Evolutionary conservation across 257 asterid genomes (phyloP).

Genomic region (Capsicum pubescens): DNA sequence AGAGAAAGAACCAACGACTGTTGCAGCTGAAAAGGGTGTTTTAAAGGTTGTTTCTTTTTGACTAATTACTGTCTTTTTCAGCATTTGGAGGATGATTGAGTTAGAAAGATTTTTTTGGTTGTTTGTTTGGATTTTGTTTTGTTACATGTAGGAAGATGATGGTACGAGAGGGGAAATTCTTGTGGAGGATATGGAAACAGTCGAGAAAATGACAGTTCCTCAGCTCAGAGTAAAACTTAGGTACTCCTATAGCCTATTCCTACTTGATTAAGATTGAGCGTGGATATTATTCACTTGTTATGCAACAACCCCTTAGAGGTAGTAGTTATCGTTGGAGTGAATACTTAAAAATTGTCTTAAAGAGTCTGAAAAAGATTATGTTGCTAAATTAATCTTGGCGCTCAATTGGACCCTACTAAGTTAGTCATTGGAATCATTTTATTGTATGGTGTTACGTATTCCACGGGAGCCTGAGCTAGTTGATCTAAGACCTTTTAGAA

Average conservation of each 20-base stretch:
- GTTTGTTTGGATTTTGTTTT: slow-evolving; percentile 32
- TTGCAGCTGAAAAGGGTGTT: slow-evolving; percentile 5
- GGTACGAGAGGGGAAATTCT: slow-evolving; percentile 34
- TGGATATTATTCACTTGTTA: neutral
- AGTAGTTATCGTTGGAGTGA: neutral
- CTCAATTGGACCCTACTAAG: neutral
- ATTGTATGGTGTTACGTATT: neutral
- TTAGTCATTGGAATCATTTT: neutral
- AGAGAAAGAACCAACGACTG: slow-evolving; percentile 36
- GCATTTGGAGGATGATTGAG: neutral
- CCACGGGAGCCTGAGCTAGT: neutral
- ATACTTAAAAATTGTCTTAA: neutral
- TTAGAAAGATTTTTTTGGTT: neutral
- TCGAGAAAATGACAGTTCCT: slow-evolving; percentile 69
- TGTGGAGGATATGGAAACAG: slow-evolving; percentile 47
- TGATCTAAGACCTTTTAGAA: neutral
- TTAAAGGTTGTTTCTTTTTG: slow-evolving; percentile 11
- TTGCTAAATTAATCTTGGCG: neutral
- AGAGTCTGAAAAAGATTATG: neutral
- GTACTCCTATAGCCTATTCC: slow-evolving; percentile 34
- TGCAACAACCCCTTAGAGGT: neutral
- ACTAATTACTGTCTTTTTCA: neutral
- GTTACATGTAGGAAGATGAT: slow-evolving; percentile 45
- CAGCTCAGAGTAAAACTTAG: slow-evolving; percentile 69
- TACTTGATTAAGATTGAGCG: neutral